Evolutionary conservation across 768 basidiomycete species (phyloP), one percentile per base, ranked within the genome.

Genomic region (Phaffia australis): DNA sequence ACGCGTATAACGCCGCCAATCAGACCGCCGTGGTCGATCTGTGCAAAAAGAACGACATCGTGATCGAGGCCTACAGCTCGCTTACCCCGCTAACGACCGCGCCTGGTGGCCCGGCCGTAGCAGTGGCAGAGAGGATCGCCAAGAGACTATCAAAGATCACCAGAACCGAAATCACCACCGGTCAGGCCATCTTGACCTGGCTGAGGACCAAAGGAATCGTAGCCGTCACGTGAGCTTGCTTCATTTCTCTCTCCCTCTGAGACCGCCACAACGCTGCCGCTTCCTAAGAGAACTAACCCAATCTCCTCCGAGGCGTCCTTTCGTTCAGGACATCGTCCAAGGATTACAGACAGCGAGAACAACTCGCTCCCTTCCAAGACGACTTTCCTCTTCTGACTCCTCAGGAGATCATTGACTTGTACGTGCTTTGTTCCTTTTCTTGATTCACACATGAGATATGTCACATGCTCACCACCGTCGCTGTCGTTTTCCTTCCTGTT

Each of bases 111-210:
- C 60, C 60, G 32, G 60, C 60, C 48, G 66, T 63, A 23, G 30
- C 60, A 8, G 55, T 68, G 32, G 61, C 55, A 15, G 54, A 42
- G 18, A 50, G 47, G 30, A 54, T 68, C 30, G 56, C 66, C 5
- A n/a, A 27, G 19, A 55, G 62, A 1, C 57, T 68, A 9, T 52
- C 56, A 18, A 63, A 63, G 27, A 42, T 27, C 8, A 47, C 48
- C 0, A 56, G 57, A 8, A 15, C 21, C 4, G 46, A 19, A 14
- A 30, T 69, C 56, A 69, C 67, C 16, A 49, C 62, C 19, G 67
- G 62, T 23, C 67, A 69, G 35, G 67, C 63, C 2, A 69, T 48
- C 29, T 56, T 69, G 35, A 58, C 29, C 23, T 69, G 67, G 67
- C 25, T 69, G 2, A 16, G 58, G 4, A 60, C 57, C 7, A 69